A percentile compares a stretch with the other conserved stretches of the same genome.
Evolutionary conservation across 352 stramenopile genomes (phyloP).

Genomic region (Phytophthora colocasiae): DNA sequence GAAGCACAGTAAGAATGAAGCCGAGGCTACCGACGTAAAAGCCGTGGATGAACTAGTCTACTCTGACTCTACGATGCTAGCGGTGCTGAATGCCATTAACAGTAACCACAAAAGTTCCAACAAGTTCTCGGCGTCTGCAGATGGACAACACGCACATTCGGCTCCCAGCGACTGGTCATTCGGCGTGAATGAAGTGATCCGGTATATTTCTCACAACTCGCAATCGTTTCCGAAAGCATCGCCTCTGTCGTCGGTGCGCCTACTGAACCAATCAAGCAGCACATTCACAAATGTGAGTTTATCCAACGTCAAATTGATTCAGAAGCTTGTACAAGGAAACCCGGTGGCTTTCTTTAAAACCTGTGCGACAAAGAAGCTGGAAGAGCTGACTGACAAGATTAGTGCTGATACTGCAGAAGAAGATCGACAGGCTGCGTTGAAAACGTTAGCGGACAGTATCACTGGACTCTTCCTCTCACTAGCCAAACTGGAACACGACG

Average conservation of each 20-base stretch:
- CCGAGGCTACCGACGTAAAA: constrained; percentile 3
- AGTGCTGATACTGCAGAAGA: constrained; percentile 53
- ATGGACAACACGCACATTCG: constrained; percentile 72
- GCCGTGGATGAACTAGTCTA: constrained; percentile 52
- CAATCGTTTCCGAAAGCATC: constrained; percentile 57
- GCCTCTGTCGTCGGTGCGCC: constrained; percentile 60
- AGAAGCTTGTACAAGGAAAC: constrained; percentile 59
- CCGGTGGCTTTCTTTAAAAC: constrained; percentile 40
- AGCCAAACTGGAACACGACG: constrained; percentile 37
- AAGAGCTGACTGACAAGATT: constrained; percentile 48
- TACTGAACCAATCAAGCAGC: constrained; percentile 59
- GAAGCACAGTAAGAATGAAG: constrained; percentile 32
- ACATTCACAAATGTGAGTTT: constrained; percentile 47
- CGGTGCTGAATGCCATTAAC: constrained; percentile 52
- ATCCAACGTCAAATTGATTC: constrained; percentile 49
- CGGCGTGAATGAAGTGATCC: constrained; percentile 70
- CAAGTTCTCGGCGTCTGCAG: constrained; percentile 65
- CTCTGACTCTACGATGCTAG: constrained; percentile 47
- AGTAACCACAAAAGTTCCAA: constrained; percentile 75
- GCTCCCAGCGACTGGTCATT: constrained; percentile 81
- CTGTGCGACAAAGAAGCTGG: constrained; percentile 31
- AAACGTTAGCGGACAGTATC: constrained; percentile 63
- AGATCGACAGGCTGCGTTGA: constrained; percentile 65
- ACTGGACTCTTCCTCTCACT: constrained; percentile 53
- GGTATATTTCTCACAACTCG: constrained; percentile 51